These are phyloP conservation scores for Yarrowia osloensis DNA, from an alignment of 805 yeast genomes.

Conservation along the genomic window DNA sequence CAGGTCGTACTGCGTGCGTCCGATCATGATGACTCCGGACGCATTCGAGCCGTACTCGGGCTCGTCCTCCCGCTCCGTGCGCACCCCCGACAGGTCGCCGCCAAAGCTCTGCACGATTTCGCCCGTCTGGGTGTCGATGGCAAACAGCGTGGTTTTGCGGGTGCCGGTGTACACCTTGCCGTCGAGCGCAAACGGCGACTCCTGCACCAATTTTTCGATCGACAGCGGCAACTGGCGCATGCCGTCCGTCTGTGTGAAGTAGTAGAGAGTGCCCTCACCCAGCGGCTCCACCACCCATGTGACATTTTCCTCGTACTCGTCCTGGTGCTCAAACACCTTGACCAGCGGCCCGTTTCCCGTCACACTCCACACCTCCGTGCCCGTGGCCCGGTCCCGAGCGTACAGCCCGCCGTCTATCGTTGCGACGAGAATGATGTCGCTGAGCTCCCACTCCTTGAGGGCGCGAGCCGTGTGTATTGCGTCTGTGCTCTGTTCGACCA, in stretches of 20 bases:
- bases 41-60: conserved; percentile 31
- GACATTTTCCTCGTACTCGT: conserved; percentile 42
- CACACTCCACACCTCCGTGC: conserved; percentile 75
- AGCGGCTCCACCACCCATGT: conserved; percentile 91
- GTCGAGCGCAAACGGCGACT: conserved; percentile 82
- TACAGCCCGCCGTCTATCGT: conserved; percentile 88
- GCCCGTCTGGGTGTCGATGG: conserved; percentile 74
- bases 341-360: conserved; percentile 67
- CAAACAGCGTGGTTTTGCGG: conserved; percentile 70
- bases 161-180: conserved; percentile 89
- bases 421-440: conserved; percentile 65
- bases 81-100: conserved; percentile 41
- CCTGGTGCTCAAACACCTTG: conserved; percentile 38
- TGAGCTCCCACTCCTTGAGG: conserved; percentile 51
- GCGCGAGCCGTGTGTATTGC: conserved; percentile 30
- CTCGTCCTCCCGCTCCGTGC: conserved; percentile 32
- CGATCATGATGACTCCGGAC: conserved; percentile 39
- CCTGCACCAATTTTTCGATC: conserved; percentile 71
- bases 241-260: conserved; percentile 73
- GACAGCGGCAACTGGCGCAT: conserved; percentile 79
- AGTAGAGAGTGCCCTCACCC: conserved; percentile 80
- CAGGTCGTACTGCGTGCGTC: conserved; percentile 45
- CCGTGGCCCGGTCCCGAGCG: conserved; percentile 74
- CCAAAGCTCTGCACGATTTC: conserved; percentile 72
- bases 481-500: conserved; percentile 9